Percentiles rank a stretch among this genome's conserved stretches.
These are phyloP conservation scores for Emmonsiellopsis sp. DNA, from an alignment of 2,329 filamentous ascomycete genomes.

Conservation along the genomic window DNA sequence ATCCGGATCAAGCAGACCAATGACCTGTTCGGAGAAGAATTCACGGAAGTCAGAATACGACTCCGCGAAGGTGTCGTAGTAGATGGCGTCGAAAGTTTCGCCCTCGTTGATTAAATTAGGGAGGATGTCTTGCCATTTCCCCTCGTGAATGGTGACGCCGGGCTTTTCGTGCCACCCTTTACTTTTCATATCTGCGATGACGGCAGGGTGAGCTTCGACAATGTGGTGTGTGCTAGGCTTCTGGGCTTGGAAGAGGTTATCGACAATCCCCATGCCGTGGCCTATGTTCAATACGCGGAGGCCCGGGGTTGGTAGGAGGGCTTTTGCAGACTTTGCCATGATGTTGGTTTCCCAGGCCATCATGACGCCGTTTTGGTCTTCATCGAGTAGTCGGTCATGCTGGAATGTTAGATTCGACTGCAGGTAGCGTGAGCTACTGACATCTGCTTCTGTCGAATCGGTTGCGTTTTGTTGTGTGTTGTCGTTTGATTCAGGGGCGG, in stretches of 20 bases:
- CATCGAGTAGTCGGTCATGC: slow-evolving; percentile 60
- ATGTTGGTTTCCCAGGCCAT: slow-evolving; percentile 88
- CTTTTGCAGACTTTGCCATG: slow-evolving; percentile 67
- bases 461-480: slow-evolving; percentile 8
- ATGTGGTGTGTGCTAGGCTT: slow-evolving; percentile 67
- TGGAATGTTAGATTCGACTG: slow-evolving; percentile 56
- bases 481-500: slow-evolving; percentile 19
- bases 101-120: slow-evolving; percentile 58
- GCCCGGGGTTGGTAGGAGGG: slow-evolving; percentile 51
- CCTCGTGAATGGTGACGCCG: slow-evolving; percentile 53
- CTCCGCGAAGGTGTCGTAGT: slow-evolving; percentile 97
- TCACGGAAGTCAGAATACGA: slow-evolving; percentile 74
- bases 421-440: slow-evolving; percentile 60
- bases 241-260: slow-evolving; percentile 62
- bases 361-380: slow-evolving; percentile 76
- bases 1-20: slow-evolving; percentile 55
- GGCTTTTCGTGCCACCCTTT: slow-evolving; percentile 59
- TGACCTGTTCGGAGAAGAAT: slow-evolving; percentile 83
- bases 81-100: slow-evolving; percentile 74
- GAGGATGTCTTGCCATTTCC: slow-evolving; percentile 73
- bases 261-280: slow-evolving; percentile 85
- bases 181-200: slow-evolving; percentile 58
- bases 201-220: slow-evolving; percentile 72
- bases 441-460: slow-evolving; percentile 24
- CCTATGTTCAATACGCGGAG: slow-evolving; percentile 74